Conservation (phyloP, 2,329 filamentous ascomycete genomes). For the Aspergillus clavatus region DNA sequence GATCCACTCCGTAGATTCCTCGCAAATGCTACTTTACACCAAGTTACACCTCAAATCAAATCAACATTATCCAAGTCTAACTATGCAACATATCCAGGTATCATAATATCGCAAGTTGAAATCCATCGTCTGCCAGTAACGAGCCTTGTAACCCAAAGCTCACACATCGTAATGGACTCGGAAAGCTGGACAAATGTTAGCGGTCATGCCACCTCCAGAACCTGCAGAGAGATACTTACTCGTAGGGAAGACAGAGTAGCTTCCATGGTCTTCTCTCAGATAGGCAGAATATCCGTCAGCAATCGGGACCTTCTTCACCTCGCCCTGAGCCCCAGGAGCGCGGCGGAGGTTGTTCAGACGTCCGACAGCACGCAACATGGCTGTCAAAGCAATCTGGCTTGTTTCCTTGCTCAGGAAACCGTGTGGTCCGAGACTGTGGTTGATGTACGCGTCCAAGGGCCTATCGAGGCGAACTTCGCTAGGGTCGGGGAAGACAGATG, state of each 20-base stretch:
- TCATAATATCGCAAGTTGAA: too few relatives aligned
- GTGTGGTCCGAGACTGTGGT: constrained; percentile 60
- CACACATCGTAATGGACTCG: constrained; percentile 44
- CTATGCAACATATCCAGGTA: too few relatives aligned
- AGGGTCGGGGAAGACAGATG: constrained; percentile 57
- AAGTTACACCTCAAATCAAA: background rate
- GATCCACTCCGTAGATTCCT: background rate
- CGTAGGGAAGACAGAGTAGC: constrained; percentile 49
- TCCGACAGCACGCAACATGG: constrained; percentile 65
- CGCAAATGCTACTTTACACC: background rate
- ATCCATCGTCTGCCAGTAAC: too few relatives aligned
- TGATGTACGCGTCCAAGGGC: constrained; percentile 60
- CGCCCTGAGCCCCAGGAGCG: constrained; percentile 59
- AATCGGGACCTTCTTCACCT: constrained; percentile 60
- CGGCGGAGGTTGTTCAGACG: constrained; percentile 56
- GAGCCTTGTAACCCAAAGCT: constrained; percentile 22
- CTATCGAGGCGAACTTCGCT: constrained; percentile 59
- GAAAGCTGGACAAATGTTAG: constrained; percentile 31
- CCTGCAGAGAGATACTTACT: constrained; percentile 26
- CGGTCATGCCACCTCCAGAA: background rate
- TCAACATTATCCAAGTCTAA: background rate
- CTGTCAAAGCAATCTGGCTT: constrained; percentile 58
- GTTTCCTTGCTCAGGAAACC: constrained; percentile 58
- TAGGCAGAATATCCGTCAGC: constrained; percentile 56
- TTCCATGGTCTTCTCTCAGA: constrained; percentile 62